Base-by-base conservation (phyloP, 2,329 filamentous ascomycete species). In the Fusarium annulatum region DNA sequence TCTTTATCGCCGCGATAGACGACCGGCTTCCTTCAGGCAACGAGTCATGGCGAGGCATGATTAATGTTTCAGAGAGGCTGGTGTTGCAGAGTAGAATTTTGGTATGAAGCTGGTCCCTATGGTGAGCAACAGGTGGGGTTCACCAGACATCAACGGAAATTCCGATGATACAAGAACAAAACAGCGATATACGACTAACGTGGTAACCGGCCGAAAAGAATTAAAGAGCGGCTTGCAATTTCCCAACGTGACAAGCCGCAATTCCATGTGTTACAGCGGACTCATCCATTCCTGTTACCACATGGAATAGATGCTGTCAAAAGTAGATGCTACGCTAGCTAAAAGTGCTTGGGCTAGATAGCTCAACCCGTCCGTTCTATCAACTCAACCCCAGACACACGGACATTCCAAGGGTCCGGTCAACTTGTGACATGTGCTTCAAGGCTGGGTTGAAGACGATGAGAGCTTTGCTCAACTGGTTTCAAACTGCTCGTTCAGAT, bases 41-140 rank as follows among this genome's bases (percentile, higher is more conserved):
- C 72, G 72, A 74, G 72, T 72, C 72, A 74, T 74, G 71, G 52
- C 53, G 46, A 68, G 67, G 58, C 43, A 68, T 61, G 55, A 45
- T 49, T 18, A 42, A 52, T 61, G 46, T 65, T 30, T 43, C 67
- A 38, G 56, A 53, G 55, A 62, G 30, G 67, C 52, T 72, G 63
- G 55, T 69, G 67, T 74, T 74, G 71, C 63, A 73, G 67, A 68
- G 61, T 60, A 51, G 39, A 57, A 57, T 67, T 61, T 64, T 69
- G 52, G 66, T 59, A 51, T 45, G 56, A 64, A 55, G 63, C 63
- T 57, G 69, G 46, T 34, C 23, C 55, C 53, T 57, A 48, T 69
- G 59, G 71, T 55, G 61, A 55, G 51, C 23, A 53, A 7, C 28
- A 36, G 41, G 43, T 57, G 49, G 55, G 45, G 49, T 53, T 58